A percentile compares a stretch with the other conserved stretches of the same genome.
Evolutionary conservation across 2,329 filamentous ascomycete species (phyloP).

Genomic region (Ophiostoma montium): DNA sequence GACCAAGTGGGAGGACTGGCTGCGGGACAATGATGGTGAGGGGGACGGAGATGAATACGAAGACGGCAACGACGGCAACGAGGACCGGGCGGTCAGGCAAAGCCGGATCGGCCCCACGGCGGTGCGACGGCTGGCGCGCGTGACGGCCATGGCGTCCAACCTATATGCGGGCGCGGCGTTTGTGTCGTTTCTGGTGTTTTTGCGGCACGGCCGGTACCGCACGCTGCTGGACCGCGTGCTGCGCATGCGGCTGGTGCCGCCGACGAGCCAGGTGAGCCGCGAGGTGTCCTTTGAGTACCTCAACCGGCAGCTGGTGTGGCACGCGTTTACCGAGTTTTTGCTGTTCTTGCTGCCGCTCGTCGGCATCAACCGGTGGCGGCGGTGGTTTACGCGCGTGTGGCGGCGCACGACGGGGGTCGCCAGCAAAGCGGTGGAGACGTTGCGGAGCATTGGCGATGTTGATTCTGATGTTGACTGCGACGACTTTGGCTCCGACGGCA

Average conservation of each 20-base stretch:
- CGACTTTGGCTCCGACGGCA: no score
- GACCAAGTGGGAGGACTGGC: constrained; percentile 82
- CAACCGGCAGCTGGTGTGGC: constrained; percentile 96
- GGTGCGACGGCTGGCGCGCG: constrained; percentile 44
- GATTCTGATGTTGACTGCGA: constrained; percentile 1
- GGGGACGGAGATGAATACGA: constrained; percentile 16
- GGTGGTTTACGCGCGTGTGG: constrained; percentile 82
- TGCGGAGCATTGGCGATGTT: neutral
- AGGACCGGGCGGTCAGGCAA: neutral
- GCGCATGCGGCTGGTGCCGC: constrained; percentile 70
- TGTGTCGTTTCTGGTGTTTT: constrained; percentile 75
- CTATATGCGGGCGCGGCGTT: constrained; percentile 72
- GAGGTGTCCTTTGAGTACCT: constrained; percentile 97
- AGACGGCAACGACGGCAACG: neutral
- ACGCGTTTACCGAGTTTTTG: constrained; percentile 98
- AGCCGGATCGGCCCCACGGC: constrained; percentile 18
- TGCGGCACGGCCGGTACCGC: constrained; percentile 80
- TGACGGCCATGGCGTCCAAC: constrained; percentile 57
- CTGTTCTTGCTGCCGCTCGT: constrained; percentile 85
- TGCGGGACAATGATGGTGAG: constrained; percentile 54
- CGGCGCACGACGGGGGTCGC: constrained; percentile 63
- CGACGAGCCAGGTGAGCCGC: constrained; percentile 69
- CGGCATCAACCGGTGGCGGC: constrained; percentile 81
- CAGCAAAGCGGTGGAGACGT: no score
- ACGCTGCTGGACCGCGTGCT: constrained; percentile 79